Percentiles rank a stretch among this genome's conserved stretches.
Evolutionary conservation across 169 alveolate genomes (phyloP).

Genomic region (Blepharisma undulans): DNA sequence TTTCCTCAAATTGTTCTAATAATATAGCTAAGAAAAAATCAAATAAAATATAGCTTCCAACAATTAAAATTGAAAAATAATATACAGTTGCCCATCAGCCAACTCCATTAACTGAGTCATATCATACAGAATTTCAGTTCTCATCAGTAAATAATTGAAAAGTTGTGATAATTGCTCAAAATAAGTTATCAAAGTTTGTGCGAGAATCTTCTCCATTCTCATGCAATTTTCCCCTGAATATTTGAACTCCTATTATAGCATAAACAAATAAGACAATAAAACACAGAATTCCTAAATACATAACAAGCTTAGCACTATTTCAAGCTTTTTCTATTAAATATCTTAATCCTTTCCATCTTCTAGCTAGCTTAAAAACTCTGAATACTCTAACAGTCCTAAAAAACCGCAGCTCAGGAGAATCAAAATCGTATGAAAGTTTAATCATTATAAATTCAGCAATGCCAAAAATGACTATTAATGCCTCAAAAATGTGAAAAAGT

Average conservation of each 20-base stretch:
- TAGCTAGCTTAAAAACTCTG: conserved; percentile 39
- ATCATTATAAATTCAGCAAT: not conserved
- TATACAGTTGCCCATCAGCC: conserved; percentile 48
- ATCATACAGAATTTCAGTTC: conserved; percentile 56
- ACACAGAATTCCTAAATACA: conserved; percentile 48
- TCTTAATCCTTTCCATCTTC: conserved; percentile 13
- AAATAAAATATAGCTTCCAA: conserved; percentile 65
- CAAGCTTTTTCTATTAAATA: not conserved
- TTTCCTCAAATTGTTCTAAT: conserved; percentile 46
- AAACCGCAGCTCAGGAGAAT: not conserved
- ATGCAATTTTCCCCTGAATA: conserved; percentile 44
- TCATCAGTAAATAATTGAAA: conserved; percentile 61
- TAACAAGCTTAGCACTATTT: not conserved
- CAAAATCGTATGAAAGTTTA: conserved; percentile 26
- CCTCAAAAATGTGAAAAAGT: conserved; percentile 55
- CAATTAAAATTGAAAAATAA: conserved; percentile 48
- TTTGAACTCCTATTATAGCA: conserved; percentile 56
- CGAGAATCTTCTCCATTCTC: conserved; percentile 53
- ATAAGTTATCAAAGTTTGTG: conserved; percentile 45
- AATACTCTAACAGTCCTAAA: conserved; percentile 19
- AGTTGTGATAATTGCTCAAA: conserved; percentile 50
- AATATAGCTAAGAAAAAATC: conserved; percentile 73
- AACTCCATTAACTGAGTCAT: conserved; percentile 5
- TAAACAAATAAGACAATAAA: conserved; percentile 49
- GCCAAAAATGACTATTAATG: conserved; percentile 1